Base-by-base conservation (phyloP, 495 filamentous ascomycete genomes). In the Hypoxylon intermedium region DNA sequence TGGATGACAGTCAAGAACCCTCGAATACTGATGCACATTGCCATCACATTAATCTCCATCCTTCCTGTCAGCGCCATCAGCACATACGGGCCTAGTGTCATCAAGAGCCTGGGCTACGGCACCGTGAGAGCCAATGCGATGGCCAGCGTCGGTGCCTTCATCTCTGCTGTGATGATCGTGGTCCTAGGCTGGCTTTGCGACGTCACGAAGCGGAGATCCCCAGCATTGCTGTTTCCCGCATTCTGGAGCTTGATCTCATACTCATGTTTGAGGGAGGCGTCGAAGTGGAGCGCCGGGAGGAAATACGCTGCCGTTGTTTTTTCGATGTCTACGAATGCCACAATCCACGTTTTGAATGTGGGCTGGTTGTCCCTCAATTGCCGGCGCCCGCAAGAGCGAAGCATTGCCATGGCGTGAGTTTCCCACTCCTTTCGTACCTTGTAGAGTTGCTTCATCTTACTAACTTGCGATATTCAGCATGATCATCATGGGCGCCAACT, bases 401-500 rank as follows among this genome's bases (percentile, higher is more conserved):
- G 79, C 19, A 64, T 83, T 5, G 74, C 78, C 38, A 82, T 83
- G 78, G 78, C 81, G 77, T 83, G 72, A 60, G 79, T 74, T 12
- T 40, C 16, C 41, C 20, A 37, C 47, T 40, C 28, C 42, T 51
- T 57, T 24, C 19, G 52, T 23, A 23, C 18, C 7, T 3, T 44
- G 2, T 38, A 19, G 7, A 33, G 40, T 19, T 16, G 13, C 13
- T 52, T 31, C 33, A 46, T 41, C 2, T 3, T 15, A n/a, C 23
- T 59, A 13, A 58, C 51, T 19, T 44, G 23, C 67, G 28, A 46
- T 37, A 19, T 24, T 20, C 19, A 79, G 75, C 9, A 70, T 83
- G 42, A 72, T 84, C 36, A 75, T 86, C 34, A 84, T 84, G 80
- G 75, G 78, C 7, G 83, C 83, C 9, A 83, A 83, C 52, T 70